Evolutionary conservation across 2,329 filamentous ascomycete species (phyloP), one percentile per base, ranked within the genome.

Genomic region (Bipolaris sorokiniana): DNA sequence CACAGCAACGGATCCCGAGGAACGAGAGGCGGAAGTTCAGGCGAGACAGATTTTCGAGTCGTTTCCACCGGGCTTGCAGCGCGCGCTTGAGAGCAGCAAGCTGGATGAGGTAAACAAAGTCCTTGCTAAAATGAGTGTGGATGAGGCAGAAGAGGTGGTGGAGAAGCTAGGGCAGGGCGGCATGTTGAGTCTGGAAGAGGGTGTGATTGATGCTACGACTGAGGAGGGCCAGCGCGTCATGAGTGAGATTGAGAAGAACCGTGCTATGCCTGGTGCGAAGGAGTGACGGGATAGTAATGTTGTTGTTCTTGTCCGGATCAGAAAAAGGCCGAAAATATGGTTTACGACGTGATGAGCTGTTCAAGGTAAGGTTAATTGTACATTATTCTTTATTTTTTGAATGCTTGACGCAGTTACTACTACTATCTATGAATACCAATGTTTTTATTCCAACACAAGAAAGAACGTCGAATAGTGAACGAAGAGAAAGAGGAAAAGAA

Each of bases 151-250:
- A 77, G 89, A 92, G 66, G 80, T 96, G 47, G 91, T 97, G 16
- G 89, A 88, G 66, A 85, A 92, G 72, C 80, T 97, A 59, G 87
- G 91, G 28, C 84, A 95, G 79, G 92, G 92, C 15, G 91, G 91
- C 36, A 94, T 97, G 82, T 78, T 99, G 64, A 97, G 91, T 74
- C 77, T 99, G 48, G 92, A 98, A 75, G 88, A 97, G 72, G 88
- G 96, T 48, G 92, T 99, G 49, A 96, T 99, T 66, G 95, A 99
- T 78, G 91, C 92, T 1, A 99, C 92, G 44, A 96, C 94, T 2
- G 89, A 92, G 72, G 88, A 95, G 74, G 93, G 93, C 3, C 85
- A 89, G 80, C 86, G 88, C 74, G 88, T 88, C 72, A 82, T 94
- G 67, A 89, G 90, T 78, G 86, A 92, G 64, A 84, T 96, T 71